These are phyloP conservation scores for Suhomyces panamericanus DNA, from an alignment of 1,139 yeast species.

Conservation along the genomic window DNA sequence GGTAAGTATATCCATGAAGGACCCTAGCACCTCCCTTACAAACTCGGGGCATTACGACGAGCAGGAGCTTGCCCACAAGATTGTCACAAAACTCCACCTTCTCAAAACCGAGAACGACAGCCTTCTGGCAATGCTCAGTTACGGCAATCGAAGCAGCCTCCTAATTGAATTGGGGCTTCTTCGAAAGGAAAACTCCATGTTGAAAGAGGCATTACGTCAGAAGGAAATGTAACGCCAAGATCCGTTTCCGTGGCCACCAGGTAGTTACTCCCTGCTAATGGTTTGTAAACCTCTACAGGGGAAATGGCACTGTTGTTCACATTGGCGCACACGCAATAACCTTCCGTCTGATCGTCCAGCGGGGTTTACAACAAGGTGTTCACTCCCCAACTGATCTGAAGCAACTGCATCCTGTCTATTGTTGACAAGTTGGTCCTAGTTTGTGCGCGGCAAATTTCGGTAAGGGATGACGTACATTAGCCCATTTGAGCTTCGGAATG, in stretches of 20 bases:
- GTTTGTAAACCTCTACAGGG: background rate
- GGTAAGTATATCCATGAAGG: conserved; percentile 28
- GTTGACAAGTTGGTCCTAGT: too few relatives aligned
- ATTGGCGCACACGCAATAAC: too few relatives aligned
- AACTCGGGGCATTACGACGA: conserved; percentile 64
- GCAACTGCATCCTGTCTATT: too few relatives aligned
- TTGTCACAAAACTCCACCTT: conserved; percentile 60
- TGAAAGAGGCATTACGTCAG: conserved; percentile 10
- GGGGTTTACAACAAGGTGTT: too few relatives aligned
- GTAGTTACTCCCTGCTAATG: background rate
- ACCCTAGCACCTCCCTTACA: conserved; percentile 26
- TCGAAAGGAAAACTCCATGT: conserved; percentile 33
- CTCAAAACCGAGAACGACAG: conserved; percentile 71
- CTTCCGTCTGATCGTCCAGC: too few relatives aligned
- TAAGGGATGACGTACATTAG: conserved; percentile 1
- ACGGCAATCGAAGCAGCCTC: conserved; percentile 69
- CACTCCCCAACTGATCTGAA: too few relatives aligned
- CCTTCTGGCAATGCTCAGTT: conserved; percentile 67
- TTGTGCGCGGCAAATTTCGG: background rate
- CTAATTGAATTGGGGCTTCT: conserved; percentile 68
- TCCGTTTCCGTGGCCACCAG: conserved; percentile 1
- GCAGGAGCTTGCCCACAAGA: conserved; percentile 75
- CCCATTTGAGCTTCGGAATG: conserved; percentile 1
- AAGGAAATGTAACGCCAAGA: conserved; percentile 2
- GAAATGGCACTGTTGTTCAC: background rate